phyloP scores from a whole-genome alignment of 140 eudicot genomes.

The Erigeron philadelphicus region DNA sequence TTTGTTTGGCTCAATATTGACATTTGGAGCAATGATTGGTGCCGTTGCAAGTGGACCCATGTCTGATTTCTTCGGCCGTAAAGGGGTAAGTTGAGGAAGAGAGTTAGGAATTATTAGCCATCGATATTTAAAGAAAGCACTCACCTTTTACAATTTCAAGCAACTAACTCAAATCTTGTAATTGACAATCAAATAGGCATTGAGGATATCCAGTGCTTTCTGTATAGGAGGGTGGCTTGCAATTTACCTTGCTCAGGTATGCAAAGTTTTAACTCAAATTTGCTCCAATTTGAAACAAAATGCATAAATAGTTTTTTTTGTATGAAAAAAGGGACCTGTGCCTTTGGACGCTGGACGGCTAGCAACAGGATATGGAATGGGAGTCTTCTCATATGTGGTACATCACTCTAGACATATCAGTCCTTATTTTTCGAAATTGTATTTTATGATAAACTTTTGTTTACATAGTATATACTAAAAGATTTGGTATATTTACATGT shows the following conservation, averaged over 20 bases:
- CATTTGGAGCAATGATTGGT: conserved; percentile 91
- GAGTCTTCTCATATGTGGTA: conserved; percentile 91
- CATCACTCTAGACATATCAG: not conserved
- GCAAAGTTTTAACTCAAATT: not conserved
- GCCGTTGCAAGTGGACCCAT: conserved; percentile 81
- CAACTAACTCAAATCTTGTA: not conserved
- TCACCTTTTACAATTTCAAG: not conserved
- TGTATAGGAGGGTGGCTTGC: conserved; percentile 84
- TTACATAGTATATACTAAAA: conserved; percentile 9
- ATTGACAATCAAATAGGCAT: conserved; percentile 46
- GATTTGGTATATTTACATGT: not conserved
- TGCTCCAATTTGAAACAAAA: conserved; percentile 12
- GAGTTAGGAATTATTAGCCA: not conserved
- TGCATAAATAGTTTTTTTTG: not conserved
- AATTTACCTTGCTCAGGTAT: conserved; percentile 69
- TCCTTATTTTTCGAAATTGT: not conserved
- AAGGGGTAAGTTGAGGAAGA: conserved; percentile 59
- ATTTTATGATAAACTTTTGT: not conserved
- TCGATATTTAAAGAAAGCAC: conserved; percentile 1
- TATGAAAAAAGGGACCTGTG: conserved; percentile 38
- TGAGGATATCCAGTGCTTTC: conserved; percentile 61
- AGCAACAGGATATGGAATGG: conserved; percentile 92
- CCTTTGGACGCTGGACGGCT: conserved; percentile 71
- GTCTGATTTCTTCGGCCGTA: conserved; percentile 71
- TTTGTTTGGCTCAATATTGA: conserved; percentile 73